Base-by-base conservation (phyloP, 345 rosid genomes). In the Combretum micranthum region DNA sequence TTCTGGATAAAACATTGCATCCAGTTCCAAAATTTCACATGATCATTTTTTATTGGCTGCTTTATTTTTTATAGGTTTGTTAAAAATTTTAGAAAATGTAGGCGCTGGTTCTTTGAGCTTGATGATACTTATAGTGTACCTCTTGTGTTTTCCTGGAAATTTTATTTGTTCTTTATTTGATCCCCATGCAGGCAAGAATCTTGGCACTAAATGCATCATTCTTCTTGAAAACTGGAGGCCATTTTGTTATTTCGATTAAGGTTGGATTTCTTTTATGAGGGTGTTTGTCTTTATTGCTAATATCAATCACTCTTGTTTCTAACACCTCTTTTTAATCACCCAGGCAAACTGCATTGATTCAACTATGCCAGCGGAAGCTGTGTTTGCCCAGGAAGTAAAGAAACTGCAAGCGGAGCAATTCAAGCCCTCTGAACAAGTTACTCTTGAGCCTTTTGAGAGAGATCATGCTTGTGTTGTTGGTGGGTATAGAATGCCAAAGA, bases 181-280 rank as follows among this genome's bases (percentile, higher is more conserved):
- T 39, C 16, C 12, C 21, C 19, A 23, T 69, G 70, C 90, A 90
- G 96, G 99, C 99, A 16, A 87, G 99, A 75, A 94, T 90, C 63
- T 61, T 94, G 68, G 99, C 95, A 7, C 68, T 94, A 63, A 94
- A 90, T 73, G 95, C 89, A 9, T 75, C 87, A 1, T 84, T 72
- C 72, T 94, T 90, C 37, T 81, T 94, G 43, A 94, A 94, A 71
- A 48, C 99, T 32, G 97, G 97, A 42, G 97, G 97, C 3, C 95
- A 94, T 71, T 94, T 94, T 74, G 99, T 94, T 13, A 94, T 94
- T 52, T 94, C 99, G 42, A 94, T 94, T 45, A 94, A 94, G 99
- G 99, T 94, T 50, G 16, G 13, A 84, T 69, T 23, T 59, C 46
- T 37, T 20, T 5, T 17, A 20, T 18, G 20, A 15, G 25, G 32